phyloP scores from a whole-genome alignment of 1,284 basidiomycete genomes.

The Salmacisia buchloeana region DNA sequence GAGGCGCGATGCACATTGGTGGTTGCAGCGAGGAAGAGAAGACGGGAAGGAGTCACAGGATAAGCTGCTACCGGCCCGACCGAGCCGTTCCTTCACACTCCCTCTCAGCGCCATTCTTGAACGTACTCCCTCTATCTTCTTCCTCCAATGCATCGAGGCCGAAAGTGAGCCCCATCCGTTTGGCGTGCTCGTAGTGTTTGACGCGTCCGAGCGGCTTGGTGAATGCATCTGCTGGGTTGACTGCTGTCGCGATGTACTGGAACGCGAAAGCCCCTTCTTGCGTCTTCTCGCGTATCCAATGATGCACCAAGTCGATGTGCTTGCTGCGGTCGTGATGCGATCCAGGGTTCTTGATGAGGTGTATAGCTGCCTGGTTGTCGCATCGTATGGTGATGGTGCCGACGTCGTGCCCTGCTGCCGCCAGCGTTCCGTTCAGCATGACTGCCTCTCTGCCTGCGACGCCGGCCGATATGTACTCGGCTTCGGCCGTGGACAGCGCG shows the following conservation, averaged over 20 bases:
- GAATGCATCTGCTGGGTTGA: slow-evolving; percentile 4
- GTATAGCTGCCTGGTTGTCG: slow-evolving; percentile 2
- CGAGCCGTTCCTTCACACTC: no score
- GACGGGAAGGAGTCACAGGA: no score
- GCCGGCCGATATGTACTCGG: slow-evolving; percentile 13
- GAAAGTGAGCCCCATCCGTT: not conserved
- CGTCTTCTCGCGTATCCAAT: not conserved
- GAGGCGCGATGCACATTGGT: no score
- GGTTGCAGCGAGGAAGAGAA: no score
- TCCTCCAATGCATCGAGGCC: not conserved
- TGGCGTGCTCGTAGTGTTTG: not conserved
- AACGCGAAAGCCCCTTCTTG: not conserved
- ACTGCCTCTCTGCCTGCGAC: slow-evolving; percentile 7
- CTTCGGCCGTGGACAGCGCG: slow-evolving; percentile 12
- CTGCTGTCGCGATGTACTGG: not conserved
- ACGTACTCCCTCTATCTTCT: no score
- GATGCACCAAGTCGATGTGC: slow-evolving; percentile 8
- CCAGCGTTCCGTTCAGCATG: not conserved
- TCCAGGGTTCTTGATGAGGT: not conserved
- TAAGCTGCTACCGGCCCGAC: no score
- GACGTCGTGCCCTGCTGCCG: not conserved
- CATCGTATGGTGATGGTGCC: not conserved
- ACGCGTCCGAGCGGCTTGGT: not conserved
- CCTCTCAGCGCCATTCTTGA: not conserved
- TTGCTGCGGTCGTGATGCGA: not conserved